Evolutionary conservation across 768 basidiomycete genomes (phyloP).

Genomic region (Rickenella mellea): DNA sequence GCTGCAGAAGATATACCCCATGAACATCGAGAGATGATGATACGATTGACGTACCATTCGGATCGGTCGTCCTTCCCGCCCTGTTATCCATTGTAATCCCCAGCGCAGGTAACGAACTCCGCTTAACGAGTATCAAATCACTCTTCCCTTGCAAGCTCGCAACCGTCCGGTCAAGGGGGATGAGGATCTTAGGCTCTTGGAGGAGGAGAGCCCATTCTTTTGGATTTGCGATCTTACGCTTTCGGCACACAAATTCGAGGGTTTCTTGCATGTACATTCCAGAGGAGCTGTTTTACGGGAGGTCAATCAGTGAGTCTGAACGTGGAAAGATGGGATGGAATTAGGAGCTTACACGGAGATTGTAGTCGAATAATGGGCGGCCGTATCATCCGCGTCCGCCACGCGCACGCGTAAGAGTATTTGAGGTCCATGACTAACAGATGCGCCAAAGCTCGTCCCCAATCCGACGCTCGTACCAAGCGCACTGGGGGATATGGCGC

Average conservation of each 20-base stretch:
- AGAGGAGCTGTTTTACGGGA: conserved; percentile 44
- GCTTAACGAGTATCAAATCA: conserved; percentile 73
- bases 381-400: conserved; percentile 64
- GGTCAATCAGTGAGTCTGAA: not conserved
- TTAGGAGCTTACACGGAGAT: conserved; percentile 72
- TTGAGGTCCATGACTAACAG: conserved; percentile 68
- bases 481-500: conserved; percentile 16
- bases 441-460: conserved; percentile 50
- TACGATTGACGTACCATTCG: conserved; percentile 56
- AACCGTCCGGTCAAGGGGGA: conserved; percentile 93
- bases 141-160: conserved; percentile 84
- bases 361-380: conserved; percentile 80
- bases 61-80: conserved; percentile 72
- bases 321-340: not conserved
- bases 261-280: conserved; percentile 98
- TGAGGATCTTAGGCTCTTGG: conserved; percentile 50
- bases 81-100: conserved; percentile 61
- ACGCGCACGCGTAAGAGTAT: conserved; percentile 79
- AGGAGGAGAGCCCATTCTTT: conserved; percentile 80
- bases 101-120: conserved; percentile 63
- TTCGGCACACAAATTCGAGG: conserved; percentile 72
- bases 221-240: conserved; percentile 54
- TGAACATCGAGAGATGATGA: conserved; percentile 1
- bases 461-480: conserved; percentile 20
- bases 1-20: conserved; percentile 32